A percentile compares a stretch with the other conserved stretches of the same genome.
phyloP scores from a whole-genome alignment of 2,329 filamentous ascomycete species.

The Mariannaea elegans region DNA sequence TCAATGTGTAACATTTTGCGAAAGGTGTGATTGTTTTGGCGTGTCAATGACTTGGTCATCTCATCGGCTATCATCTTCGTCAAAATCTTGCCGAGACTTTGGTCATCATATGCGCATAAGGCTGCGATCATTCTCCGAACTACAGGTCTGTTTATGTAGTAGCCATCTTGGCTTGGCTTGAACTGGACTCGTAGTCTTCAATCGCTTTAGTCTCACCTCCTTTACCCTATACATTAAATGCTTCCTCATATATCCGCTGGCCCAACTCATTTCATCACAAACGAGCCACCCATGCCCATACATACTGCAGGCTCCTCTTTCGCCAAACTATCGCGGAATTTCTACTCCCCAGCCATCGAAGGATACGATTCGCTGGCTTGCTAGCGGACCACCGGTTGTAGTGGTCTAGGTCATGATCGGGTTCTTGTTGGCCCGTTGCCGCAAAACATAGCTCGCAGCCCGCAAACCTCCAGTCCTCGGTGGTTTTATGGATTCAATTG shows the following conservation, averaged over 20 bases:
- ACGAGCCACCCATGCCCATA: neutral
- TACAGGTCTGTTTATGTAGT: neutral
- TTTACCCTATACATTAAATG: neutral
- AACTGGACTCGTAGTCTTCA: neutral
- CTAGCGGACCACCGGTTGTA: neutral
- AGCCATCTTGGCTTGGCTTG: neutral
- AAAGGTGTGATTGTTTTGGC: too few species aligned
- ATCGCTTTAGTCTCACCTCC: neutral
- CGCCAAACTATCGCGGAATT: neutral
- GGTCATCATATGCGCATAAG: neutral
- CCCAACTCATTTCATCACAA: neutral
- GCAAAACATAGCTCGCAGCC: neutral
- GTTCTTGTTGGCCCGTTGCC: neutral
- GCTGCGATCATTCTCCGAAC: neutral
- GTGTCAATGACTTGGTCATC: too few species aligned
- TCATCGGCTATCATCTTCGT: neutral
- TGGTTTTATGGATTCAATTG: neutral
- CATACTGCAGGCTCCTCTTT: neutral
- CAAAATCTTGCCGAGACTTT: neutral
- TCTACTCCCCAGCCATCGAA: neutral
- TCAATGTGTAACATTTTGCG: too few species aligned
- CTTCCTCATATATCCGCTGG: neutral
- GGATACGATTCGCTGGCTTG: neutral
- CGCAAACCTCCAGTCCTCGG: neutral
- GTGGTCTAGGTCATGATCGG: neutral